Base-by-base conservation (phyloP, 78 protist species). In the Thecamonas trahens region DNA sequence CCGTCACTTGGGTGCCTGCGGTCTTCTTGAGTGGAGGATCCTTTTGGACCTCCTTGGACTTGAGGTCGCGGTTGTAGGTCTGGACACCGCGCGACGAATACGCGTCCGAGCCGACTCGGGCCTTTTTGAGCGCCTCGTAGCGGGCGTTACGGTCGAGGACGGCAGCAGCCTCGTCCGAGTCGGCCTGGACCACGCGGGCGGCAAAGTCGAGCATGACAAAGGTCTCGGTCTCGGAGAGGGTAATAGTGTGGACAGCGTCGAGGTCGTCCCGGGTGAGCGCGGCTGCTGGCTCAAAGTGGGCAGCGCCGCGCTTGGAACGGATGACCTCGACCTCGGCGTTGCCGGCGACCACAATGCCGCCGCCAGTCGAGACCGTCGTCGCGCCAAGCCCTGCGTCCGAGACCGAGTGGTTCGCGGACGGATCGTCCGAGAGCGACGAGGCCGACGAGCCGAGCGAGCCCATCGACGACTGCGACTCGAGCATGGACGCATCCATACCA, bases 71-170 rank as follows among this genome's bases (percentile, higher is more conserved):
- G 45, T 38, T 50, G 52, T 67, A 22, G 24, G 81, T 67, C 74
- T 75, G 81, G 75, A 64, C 57, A 15, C 59, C 67, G 14, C 75
- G 61, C 49, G 57, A 67, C 18, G n/a, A 28, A 44, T 44, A 75
- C 55, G 11, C 42, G 70, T 60, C 79, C 26, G 15, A 6, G n/a
- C 60, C 62, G 4, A 38, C 55, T 20, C 45, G 59, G 1, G 49
- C 40, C 32, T 53, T 44, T n/a, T n/a, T n/a, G n/a, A n/a, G n/a
- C n/a, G n/a, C n/a, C n/a, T n/a, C n/a, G 31, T 31, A 52, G 3
- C 11, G 3, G 29, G 7, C 28, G 61, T 67, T 44, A n/a, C 47
- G 52, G 15, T 40, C 57, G 45, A 18, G 18, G 52, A 52, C 62
- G 17, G 5, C 22, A 2, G 44, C 50, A 11, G 39, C 59, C 20